Percentiles rank a stretch among this genome's conserved stretches.
Evolutionary conservation across 495 filamentous ascomycete species (phyloP).

Genomic region (Podospora didyma): DNA sequence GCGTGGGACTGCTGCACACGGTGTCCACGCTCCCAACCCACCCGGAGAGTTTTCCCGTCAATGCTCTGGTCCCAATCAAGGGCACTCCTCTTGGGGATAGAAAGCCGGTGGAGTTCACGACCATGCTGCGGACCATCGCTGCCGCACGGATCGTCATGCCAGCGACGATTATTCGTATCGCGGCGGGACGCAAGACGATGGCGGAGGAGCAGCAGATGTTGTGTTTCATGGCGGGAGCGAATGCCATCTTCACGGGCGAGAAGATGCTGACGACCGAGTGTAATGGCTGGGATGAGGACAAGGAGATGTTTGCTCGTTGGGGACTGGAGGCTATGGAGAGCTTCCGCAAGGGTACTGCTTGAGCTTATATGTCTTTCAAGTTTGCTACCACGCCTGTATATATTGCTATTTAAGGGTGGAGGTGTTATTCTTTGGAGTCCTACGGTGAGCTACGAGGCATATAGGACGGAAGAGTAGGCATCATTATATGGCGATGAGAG

Average conservation of each 20-base stretch:
- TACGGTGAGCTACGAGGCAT: too few species aligned
- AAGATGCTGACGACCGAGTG: constrained; percentile 89
- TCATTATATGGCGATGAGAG: too few species aligned
- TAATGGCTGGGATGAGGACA: constrained; percentile 84
- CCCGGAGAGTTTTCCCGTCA: constrained; percentile 82
- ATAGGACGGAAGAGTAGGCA: too few species aligned
- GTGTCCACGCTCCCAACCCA: constrained; percentile 70
- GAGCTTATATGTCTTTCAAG: background rate
- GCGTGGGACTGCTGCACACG: constrained; percentile 73
- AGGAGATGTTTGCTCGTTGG: constrained; percentile 72
- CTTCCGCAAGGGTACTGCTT: constrained; percentile 28
- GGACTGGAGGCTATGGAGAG: constrained; percentile 60
- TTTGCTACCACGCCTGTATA: background rate
- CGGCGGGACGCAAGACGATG: constrained; percentile 73
- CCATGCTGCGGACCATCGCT: constrained; percentile 70
- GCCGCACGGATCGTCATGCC: constrained; percentile 77
- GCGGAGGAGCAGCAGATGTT: constrained; percentile 77
- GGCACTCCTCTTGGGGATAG: constrained; percentile 76
- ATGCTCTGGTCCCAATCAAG: constrained; percentile 79
- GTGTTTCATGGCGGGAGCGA: constrained; percentile 82
- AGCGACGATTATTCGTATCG: constrained; percentile 73
- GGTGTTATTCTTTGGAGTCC: too few species aligned
- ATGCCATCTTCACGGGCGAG: constrained; percentile 86
- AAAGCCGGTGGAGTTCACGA: constrained; percentile 64
- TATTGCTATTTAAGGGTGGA: too few species aligned